A percentile compares a stretch with the other conserved stretches of the same genome.
These are phyloP conservation scores for Aspergillus spinulosporus DNA, from an alignment of 2,329 filamentous ascomycete genomes.

Conservation along the genomic window DNA sequence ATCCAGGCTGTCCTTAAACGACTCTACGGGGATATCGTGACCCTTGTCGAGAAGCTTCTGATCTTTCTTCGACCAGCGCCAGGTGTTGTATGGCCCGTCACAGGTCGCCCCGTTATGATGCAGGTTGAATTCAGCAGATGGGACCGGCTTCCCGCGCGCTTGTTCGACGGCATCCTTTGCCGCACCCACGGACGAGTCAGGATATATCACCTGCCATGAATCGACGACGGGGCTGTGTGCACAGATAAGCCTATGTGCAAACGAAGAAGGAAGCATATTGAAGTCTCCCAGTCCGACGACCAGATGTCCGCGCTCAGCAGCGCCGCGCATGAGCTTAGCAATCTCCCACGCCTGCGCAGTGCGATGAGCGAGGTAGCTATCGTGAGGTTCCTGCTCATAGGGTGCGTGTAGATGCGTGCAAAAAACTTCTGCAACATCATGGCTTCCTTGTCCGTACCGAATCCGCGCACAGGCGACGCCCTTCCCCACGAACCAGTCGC, in stretches of 20 bases:
- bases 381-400: constrained; percentile 77
- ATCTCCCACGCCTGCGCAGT: constrained; percentile 95
- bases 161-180: constrained; percentile 67
- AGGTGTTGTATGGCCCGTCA: constrained; percentile 84
- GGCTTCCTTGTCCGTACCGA: constrained; percentile 60
- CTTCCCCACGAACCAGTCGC: constrained; percentile 96
- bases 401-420: constrained; percentile 90
- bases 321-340: constrained; percentile 80
- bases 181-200: constrained; percentile 77
- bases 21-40: constrained; percentile 61
- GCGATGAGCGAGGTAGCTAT: constrained; percentile 87
- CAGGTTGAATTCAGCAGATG: constrained; percentile 76
- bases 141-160: constrained; percentile 65
- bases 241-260: constrained; percentile 80
- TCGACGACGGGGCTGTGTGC: constrained; percentile 76
- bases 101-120: constrained; percentile 81
- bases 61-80: constrained; percentile 78
- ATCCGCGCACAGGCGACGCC: constrained; percentile 84
- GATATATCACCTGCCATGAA: constrained; percentile 80
- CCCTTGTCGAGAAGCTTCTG: constrained; percentile 68
- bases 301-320: constrained; percentile 76
- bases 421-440: constrained; percentile 81
- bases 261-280: constrained; percentile 85
- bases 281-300: constrained; percentile 90
- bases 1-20: constrained; percentile 62